These are phyloP conservation scores for Apiospora arundinis DNA, from an alignment of 2,329 filamentous ascomycete genomes.

Conservation along the genomic window DNA sequence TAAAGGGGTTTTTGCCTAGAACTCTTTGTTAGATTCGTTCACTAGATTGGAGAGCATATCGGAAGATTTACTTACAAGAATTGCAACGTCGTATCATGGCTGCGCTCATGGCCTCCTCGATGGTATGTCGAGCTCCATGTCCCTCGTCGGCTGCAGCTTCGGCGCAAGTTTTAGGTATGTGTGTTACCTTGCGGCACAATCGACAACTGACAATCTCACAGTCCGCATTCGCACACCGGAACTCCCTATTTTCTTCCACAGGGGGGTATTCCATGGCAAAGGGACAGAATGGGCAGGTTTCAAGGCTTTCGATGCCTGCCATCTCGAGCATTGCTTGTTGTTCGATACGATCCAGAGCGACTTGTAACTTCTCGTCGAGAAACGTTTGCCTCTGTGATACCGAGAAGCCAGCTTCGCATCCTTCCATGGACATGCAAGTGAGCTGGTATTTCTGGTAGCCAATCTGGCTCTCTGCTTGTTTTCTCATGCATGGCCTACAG, in stretches of 20 bases:
- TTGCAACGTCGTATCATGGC: constrained; percentile 82
- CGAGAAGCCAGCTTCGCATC: constrained; percentile 68
- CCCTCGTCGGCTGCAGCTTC: constrained; percentile 68
- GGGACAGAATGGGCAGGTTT: constrained; percentile 81
- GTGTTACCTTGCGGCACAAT: constrained; percentile 70
- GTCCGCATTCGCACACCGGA: constrained; percentile 70
- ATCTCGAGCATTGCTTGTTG: constrained; percentile 72
- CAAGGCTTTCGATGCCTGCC: constrained; percentile 74
- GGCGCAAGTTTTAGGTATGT: constrained; percentile 75
- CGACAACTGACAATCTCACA: constrained; percentile 72
- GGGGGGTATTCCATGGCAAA: constrained; percentile 78
- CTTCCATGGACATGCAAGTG: constrained; percentile 72
- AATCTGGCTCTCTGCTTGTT: constrained; percentile 70
- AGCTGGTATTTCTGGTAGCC: constrained; percentile 73
- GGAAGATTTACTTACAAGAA: constrained; percentile 50
- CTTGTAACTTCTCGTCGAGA: constrained; percentile 62
- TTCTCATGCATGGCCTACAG: constrained; percentile 70
- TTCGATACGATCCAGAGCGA: constrained; percentile 73
- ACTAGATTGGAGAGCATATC: neutral
- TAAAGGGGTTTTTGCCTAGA: constrained; percentile 71
- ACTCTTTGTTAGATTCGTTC: neutral
- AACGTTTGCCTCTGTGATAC: constrained; percentile 60
- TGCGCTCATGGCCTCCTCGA: constrained; percentile 86
- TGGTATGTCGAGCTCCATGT: constrained; percentile 64
- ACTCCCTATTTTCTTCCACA: constrained; percentile 72